These are phyloP conservation scores for Suillus ampliporus DNA, from an alignment of 768 basidiomycete genomes.

Conservation along the genomic window DNA sequence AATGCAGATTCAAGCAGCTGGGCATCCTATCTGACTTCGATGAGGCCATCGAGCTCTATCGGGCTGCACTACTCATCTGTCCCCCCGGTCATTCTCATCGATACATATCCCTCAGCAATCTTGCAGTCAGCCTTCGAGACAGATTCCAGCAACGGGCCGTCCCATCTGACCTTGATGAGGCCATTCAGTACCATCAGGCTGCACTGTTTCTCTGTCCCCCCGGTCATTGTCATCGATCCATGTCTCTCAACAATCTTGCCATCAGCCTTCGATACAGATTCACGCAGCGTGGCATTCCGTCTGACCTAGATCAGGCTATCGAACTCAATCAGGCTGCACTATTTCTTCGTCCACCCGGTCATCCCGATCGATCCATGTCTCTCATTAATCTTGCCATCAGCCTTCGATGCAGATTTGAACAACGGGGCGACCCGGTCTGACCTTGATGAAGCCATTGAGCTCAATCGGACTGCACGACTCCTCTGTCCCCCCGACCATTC, in stretches of 20 bases:
- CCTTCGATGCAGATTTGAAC: not conserved
- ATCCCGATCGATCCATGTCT: not conserved
- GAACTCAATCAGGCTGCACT: not conserved
- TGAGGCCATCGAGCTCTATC: too few species aligned
- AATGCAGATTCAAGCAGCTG: too few species aligned
- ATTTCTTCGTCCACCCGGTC: not conserved
- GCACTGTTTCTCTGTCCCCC: not conserved
- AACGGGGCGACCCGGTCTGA: not conserved
- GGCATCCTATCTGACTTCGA: too few species aligned
- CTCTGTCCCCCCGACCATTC: not conserved
- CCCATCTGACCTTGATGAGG: not conserved
- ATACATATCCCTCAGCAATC: not conserved
- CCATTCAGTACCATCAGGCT: not conserved
- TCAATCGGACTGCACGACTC: not conserved
- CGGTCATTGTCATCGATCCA: not conserved
- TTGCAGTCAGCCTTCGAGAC: not conserved
- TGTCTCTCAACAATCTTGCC: not conserved
- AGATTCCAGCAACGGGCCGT: not conserved
- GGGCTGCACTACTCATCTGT: too few species aligned
- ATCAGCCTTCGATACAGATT: not conserved
- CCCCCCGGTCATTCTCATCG: not conserved
- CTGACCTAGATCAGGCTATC: not conserved
- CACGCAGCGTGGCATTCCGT: not conserved
- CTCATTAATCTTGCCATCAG: not conserved
- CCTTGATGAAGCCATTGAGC: not conserved